Percentiles rank a stretch among this genome's conserved stretches.
phyloP scores from a whole-genome alignment of 139 green algal genomes.

The Diplosphaera chodatii region DNA sequence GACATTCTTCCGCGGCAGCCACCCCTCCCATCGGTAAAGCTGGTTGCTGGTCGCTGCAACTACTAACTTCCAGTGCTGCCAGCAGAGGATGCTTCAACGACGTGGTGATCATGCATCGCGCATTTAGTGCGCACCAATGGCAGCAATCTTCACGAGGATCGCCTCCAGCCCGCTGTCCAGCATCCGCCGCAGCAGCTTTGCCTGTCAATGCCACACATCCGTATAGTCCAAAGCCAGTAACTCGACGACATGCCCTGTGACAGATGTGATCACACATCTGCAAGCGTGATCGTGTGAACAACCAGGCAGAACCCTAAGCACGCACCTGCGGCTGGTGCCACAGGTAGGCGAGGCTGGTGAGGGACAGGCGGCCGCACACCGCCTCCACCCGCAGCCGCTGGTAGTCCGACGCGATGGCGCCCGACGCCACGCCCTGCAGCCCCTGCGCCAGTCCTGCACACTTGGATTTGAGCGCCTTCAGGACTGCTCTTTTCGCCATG shows the following conservation, averaged over 20 bases:
- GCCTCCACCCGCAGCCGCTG: slow-evolving; percentile 92
- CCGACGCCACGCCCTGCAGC: slow-evolving; percentile 70
- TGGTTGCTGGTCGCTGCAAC: too few species aligned
- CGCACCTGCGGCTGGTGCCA: slow-evolving; percentile 80
- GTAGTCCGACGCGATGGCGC: slow-evolving; percentile 95
- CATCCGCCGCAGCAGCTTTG: slow-evolving; percentile 58
- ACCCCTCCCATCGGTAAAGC: too few species aligned
- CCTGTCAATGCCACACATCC: neutral
- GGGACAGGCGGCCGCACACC: slow-evolving; percentile 71
- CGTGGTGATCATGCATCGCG: neutral
- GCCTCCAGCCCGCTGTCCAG: slow-evolving; percentile 62
- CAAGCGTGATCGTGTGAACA: too few species aligned
- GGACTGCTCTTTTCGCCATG: too few species aligned
- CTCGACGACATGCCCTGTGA: too few species aligned
- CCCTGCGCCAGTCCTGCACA: neutral
- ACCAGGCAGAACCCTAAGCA: too few species aligned
- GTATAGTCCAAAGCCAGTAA: too few species aligned
- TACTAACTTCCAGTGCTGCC: too few species aligned
- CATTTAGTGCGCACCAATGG: neutral
- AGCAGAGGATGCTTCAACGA: too few species aligned
- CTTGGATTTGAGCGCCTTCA: slow-evolving; percentile 13
- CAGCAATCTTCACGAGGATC: slow-evolving; percentile 70
- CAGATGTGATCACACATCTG: too few species aligned
- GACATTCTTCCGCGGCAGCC: too few species aligned
- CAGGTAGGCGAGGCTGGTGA: slow-evolving; percentile 86